Evolutionary conservation across 768 basidiomycete species (phyloP), one percentile per base, ranked within the genome.

Genomic region (Tulasnella sp.): DNA sequence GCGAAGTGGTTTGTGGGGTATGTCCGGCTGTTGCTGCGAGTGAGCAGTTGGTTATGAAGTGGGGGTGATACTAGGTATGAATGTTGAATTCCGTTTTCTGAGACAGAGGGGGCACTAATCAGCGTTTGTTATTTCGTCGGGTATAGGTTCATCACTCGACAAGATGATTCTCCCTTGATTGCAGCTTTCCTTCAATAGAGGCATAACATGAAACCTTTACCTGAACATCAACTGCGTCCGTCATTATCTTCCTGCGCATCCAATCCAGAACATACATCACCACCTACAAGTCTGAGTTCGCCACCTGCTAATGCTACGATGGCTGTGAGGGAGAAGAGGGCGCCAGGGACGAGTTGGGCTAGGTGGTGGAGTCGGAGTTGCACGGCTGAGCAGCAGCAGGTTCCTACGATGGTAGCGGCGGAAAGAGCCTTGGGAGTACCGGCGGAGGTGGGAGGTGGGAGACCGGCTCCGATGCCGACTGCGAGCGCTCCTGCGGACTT

Each of bases 321-420:
- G 73, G 15, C 58, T 67, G 49, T 22, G 71, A 42, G 11, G 42
- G 6, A 85, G 84, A 58, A 81, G 83, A 34, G 81, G 82, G 37
- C 77, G 45, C 8, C 72, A 68, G 14, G 89, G 17, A 87, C 88
- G 0, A 91, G 90, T 25, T 95, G 93, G 93, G 88, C 88, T 45
- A 87, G 89, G 49, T 94, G 94, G 93, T 96, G 92, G 93, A 89
- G 87, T 77, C 85, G 91, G 25, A 90, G 88, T 82, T 73, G 4
- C 12, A 15, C 14, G 2, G 42, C 14, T 11, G 42, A 42, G 42
- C 42, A 42, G 42, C 12, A 15, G 42, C 42, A 42, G 42, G 22
- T 22, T 7, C 5, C 49, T n/a, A 7, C 22, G 5, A 6, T 22
- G 22, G 49, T 14, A 6, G 14, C 42, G 15, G 7, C 49, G 6